phyloP scores from a whole-genome alignment of 805 yeast species.

The Candida sanyiensis region DNA sequence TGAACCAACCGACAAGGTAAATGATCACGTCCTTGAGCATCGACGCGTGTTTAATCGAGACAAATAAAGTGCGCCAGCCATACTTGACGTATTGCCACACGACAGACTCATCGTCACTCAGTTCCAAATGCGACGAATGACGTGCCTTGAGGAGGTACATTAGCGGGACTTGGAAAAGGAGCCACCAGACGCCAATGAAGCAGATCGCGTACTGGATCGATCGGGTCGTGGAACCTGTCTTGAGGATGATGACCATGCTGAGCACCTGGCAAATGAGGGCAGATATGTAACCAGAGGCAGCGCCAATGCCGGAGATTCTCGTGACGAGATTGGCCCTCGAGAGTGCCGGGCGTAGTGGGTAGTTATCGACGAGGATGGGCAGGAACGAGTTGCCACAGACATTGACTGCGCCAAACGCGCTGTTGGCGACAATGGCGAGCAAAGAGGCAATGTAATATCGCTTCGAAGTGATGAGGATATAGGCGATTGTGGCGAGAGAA shows the following conservation, averaged over 20 bases:
- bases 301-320: slow-evolving; percentile 59
- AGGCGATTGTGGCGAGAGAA: slow-evolving; percentile 44
- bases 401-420: slow-evolving; percentile 70
- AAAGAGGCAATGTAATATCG: slow-evolving; percentile 49
- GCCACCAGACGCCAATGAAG: slow-evolving; percentile 75
- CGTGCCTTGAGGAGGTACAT: slow-evolving; percentile 40
- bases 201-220: slow-evolving; percentile 56
- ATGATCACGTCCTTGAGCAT: slow-evolving; percentile 58
- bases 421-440: slow-evolving; percentile 56
- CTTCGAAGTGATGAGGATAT: slow-evolving; percentile 32
- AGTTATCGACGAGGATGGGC: slow-evolving; percentile 52
- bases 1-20: slow-evolving; percentile 69
- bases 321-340: slow-evolving; percentile 38
- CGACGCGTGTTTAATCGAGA: slow-evolving; percentile 55
- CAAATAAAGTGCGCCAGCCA: slow-evolving; percentile 58
- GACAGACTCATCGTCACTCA: slow-evolving; percentile 15
- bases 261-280: slow-evolving; percentile 62
- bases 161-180: slow-evolving; percentile 61
- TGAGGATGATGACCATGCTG: slow-evolving; percentile 46
- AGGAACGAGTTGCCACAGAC: slow-evolving; percentile 75
- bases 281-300: slow-evolving; percentile 64
- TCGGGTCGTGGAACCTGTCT: slow-evolving; percentile 31
- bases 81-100: slow-evolving; percentile 36
- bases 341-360: slow-evolving; percentile 11
- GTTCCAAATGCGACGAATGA: slow-evolving; percentile 33